Base-by-base conservation (phyloP, 2,329 filamentous ascomycete species). In the Pseudocercospora pini-densiflorae region DNA sequence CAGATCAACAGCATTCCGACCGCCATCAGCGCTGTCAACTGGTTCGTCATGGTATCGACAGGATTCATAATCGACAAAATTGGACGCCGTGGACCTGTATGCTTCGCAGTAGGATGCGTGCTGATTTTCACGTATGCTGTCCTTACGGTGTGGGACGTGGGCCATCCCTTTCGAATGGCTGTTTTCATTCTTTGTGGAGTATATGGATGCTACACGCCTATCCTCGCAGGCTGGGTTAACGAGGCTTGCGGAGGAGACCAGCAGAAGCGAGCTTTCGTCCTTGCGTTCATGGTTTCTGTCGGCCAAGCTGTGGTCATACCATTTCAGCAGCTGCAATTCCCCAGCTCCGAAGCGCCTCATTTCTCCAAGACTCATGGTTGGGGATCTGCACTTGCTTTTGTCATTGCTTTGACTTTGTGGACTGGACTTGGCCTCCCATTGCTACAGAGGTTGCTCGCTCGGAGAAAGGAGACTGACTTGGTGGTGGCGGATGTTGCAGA, bases 1-100 rank as follows among this genome's bases (percentile, higher is more conserved):
- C 27, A 66, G 14, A 57, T 63, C 43, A 66, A 66, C 33, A 60
- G 49, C 31, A 63, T 63, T 21, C 60, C 64, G n/a, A 66, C 61
- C 12, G 64, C 27, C 24, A 59, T 43, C 55, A 36, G 29, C 10
- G 55, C 55, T 14, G 55, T 43, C 55, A 59, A 59, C 23, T 59
- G 55, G 55, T 59, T 59, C 29, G 55, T 59, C 29, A 59, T 59
- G 55, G 55, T 59, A 5, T 40, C 31, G 16, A 40, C 55, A 43
- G 55, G 55, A n/a, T 59, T 59, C 29, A 40, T 59, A 2, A 31
- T 43, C 8, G 55, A 59, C 23, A 59, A 40, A 24, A 59, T 59
- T 43, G 55, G 55, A 9, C 27, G 55, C 16, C 16, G 55, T 16
- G 55, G 55, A 10, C 55, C 55, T 21, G 29, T 59, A 8, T 59